Conservation (phyloP, 1,284 basidiomycete genomes). For the Macrocystidia cucumis region DNA sequence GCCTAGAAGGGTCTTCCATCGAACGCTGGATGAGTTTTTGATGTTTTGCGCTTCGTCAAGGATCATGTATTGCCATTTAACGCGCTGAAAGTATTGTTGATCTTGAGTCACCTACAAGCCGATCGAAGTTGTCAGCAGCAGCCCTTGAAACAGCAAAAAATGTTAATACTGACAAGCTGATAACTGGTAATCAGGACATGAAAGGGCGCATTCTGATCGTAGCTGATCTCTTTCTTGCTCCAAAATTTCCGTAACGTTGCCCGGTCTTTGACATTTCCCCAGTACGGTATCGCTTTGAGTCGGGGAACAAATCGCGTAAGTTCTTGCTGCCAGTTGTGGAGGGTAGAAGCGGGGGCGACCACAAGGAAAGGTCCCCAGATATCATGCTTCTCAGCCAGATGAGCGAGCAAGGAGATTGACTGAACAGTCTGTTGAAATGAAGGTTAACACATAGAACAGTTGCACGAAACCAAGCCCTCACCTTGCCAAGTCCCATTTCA, state of each 20-base stretch:
- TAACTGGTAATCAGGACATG: slow-evolving; percentile 98
- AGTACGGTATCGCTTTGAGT: slow-evolving; percentile 95
- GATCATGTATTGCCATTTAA: slow-evolving; percentile 99
- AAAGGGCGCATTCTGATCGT: slow-evolving; percentile 93
- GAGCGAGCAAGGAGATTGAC: slow-evolving; percentile 94
- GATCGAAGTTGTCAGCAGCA: slow-evolving; percentile 6
- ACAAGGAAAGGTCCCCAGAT: slow-evolving; percentile 99
- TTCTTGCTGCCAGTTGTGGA: slow-evolving; percentile 99
- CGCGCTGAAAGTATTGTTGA: slow-evolving; percentile 95
- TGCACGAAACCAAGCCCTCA: slow-evolving; percentile 17
- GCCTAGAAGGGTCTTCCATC: slow-evolving; percentile 96
- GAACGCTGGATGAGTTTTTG: slow-evolving; percentile 95
- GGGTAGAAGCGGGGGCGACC: slow-evolving; percentile 94
- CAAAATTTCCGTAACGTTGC: slow-evolving; percentile 94
- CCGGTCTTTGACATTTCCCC: slow-evolving; percentile 97
- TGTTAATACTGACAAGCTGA: slow-evolving; percentile 63
- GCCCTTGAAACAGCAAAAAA: too few species aligned
- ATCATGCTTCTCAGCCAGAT: slow-evolving; percentile 95
- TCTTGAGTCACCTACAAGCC: slow-evolving; percentile 97
- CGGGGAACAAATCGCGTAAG: slow-evolving; percentile 91
- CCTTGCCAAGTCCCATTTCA: slow-evolving; percentile 98
- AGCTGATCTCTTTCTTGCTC: slow-evolving; percentile 97
- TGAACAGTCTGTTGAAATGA: slow-evolving; percentile 79
- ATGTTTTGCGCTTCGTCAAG: slow-evolving; percentile 99
- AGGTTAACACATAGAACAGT: neutral